Evolutionary conservation across 2,329 filamentous ascomycete genomes (phyloP).

Genomic region (Lachnellula arida): DNA sequence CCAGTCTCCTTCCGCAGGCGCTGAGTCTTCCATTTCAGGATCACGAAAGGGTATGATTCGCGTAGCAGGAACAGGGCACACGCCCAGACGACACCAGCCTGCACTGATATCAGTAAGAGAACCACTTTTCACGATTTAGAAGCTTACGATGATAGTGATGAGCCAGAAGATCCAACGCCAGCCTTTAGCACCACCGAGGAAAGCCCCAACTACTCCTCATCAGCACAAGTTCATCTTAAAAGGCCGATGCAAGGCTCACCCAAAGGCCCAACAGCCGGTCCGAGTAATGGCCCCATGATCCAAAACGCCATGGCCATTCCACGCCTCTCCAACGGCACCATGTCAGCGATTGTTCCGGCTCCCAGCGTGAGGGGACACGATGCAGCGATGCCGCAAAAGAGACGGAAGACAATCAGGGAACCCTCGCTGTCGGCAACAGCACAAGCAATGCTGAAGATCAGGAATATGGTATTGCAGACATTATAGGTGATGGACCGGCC

Average conservation of each 20-base stretch:
- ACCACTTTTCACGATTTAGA: not conserved
- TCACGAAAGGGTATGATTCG: conserved; percentile 43
- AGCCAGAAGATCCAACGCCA: conserved; percentile 37
- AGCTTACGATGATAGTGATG: conserved; percentile 24
- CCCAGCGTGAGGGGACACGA: conserved; percentile 29
- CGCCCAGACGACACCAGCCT: not conserved
- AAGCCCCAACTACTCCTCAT: conserved; percentile 23
- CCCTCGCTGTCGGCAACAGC: conserved; percentile 52
- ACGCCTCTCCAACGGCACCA: conserved; percentile 53
- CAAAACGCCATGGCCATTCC: conserved; percentile 52
- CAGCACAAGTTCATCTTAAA: not conserved
- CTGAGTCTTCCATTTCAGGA: conserved; percentile 40
- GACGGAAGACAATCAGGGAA: conserved; percentile 58
- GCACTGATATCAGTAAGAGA: not conserved
- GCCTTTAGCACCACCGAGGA: conserved; percentile 29
- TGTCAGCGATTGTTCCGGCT: conserved; percentile 49
- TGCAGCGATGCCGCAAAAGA: conserved; percentile 58
- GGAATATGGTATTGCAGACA: conserved; percentile 50
- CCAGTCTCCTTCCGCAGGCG: conserved; percentile 42
- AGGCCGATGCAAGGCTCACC: conserved; percentile 12
- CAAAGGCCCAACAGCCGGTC: conserved; percentile 38
- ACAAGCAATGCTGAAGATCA: conserved; percentile 55
- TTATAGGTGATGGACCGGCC: conserved; percentile 55
- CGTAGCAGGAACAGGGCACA: conserved; percentile 11
- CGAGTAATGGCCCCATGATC: conserved; percentile 37